phyloP scores from a whole-genome alignment of 441 rosid genomes.

The Kokia cookei region DNA sequence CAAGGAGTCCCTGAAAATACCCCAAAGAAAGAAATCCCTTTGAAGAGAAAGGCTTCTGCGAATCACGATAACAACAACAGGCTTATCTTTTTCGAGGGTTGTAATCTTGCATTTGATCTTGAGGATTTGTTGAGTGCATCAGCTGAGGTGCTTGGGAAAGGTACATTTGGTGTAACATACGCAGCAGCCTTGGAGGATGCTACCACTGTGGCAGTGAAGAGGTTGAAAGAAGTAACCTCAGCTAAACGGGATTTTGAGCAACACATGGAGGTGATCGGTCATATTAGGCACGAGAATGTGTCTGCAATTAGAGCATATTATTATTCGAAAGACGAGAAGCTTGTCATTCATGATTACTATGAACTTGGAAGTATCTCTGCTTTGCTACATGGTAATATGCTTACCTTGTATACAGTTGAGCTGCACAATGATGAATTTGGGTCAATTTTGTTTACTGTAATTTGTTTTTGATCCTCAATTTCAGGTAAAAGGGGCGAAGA shows the following conservation, averaged over 20 bases:
- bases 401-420: background rate
- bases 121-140: slow-evolving; percentile 82
- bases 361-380: slow-evolving; percentile 52
- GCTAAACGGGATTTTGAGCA: slow-evolving; percentile 70
- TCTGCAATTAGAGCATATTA: slow-evolving; percentile 73
- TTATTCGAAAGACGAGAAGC: slow-evolving; percentile 88
- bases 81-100: slow-evolving; percentile 69
- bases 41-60: slow-evolving; percentile 37
- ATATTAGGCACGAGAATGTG: slow-evolving; percentile 64
- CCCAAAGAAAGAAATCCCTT: slow-evolving; percentile 35
- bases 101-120: slow-evolving; percentile 63
- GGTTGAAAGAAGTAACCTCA: slow-evolving; percentile 60
- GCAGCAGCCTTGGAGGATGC: slow-evolving; percentile 77
- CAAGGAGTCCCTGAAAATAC: slow-evolving; percentile 22
- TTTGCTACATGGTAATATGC: slow-evolving; percentile 48
- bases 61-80: slow-evolving; percentile 40
- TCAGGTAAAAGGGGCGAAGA: slow-evolving; percentile 60
- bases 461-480: slow-evolving; percentile 1
- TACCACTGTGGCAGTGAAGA: slow-evolving; percentile 61
- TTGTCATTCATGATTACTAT: slow-evolving; percentile 64
- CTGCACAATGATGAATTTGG: background rate
- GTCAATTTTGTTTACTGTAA: background rate
- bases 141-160: slow-evolving; percentile 91
- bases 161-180: slow-evolving; percentile 76
- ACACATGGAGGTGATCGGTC: slow-evolving; percentile 74